Base-by-base conservation (phyloP, 805 yeast genomes). In the Komagataella pseudopastoris region DNA sequence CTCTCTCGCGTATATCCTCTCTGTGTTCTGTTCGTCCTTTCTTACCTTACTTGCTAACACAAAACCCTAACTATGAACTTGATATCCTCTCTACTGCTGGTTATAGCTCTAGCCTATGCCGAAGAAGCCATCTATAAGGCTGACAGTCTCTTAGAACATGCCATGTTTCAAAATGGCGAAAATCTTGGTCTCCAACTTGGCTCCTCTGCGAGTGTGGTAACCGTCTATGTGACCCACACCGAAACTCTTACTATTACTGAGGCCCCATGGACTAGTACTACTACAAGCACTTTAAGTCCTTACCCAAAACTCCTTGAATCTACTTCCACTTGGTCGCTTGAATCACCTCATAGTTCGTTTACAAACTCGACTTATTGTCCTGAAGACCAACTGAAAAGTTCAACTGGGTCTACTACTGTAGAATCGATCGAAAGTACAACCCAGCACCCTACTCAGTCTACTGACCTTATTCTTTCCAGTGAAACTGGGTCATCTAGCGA, bases 201-300 rank as follows among this genome's bases (percentile, higher is more conserved):
- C 14, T 8, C 39, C 14, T 14, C 39, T 30, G 39, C 39, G 14
- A 30, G 39, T 30, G 39, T 30, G 14, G 39, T 30, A 30, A 48
- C 50, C 7, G 50, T 48, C n/a, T 48, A 48, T 48, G 50, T 48
- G 20, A 48, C 50, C 10, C 22, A 17, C 22, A 48, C 50, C n/a
- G 36, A 23, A 20, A 17, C 36, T 14, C 45, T 48, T n/a, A 23
- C 30, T n/a, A 12, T 46, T 18, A 24, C 48, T 14, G 39, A 22
- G 12, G 39, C 30, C 6, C 48, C 18, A 16, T 46, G 48, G 48
- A 46, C 48, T 17, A 20, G 20, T 3, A 46, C 48, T 16, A 36
- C 30, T n/a, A 46, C 36, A 10, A 46, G 39, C 3, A 18, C 48
- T n/a, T 22, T 46, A 20, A 30, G 39, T 30, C n/a, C 12, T 22